Base-by-base conservation (phyloP, 2,329 filamentous ascomycete genomes). In the Periconia sp. region DNA sequence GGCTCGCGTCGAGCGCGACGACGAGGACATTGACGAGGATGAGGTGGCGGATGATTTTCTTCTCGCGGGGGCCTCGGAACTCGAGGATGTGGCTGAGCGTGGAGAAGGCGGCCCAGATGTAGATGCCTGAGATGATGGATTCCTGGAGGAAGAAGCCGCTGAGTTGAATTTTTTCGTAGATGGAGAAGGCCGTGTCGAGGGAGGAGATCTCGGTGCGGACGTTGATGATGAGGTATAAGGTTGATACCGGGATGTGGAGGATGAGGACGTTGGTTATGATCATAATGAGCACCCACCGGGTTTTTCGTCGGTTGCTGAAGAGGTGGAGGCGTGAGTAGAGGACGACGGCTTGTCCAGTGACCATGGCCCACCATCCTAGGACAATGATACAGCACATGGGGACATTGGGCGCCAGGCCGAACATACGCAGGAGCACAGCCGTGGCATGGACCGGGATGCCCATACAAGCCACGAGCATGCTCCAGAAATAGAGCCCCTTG, bases 281-380 rank as follows among this genome's bases (percentile, higher is more conserved):
- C 78, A 86, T 83, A 42, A 64, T 72, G 2, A 85, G 70, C 2
- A 85, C 77, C 3, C 75, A 68, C 6, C 73, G 76, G 1, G 86
- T 70, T 3, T 77, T 69, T 11, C 74, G 70, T 45, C 83, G 79
- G 13, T 77, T 76, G 23, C 84, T 68, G 9, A 87, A 77, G 1
- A 87, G 74, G 60, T 86, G 83, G 1, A 87, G 73, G 10, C 84
- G 77, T 1, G 83, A 86, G 69, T 83, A 87, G 0, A 87, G 72
- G 2, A 87, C 84, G 14, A 86, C 59, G 0, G 80, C 79, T 63
- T 85, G 82, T 1, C 84, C 84, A 0, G 83, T 85, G 0, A 87
- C 81, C 82, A 86, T 85, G 2, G 71, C 61, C 62, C 80, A 81
- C 80, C 84, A 82, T n/a, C 82, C 83, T 6, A 76, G 8, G 8